Base-by-base conservation (phyloP, 108 stramenopile genomes). In the Hondaea fermentalgiana region DNA sequence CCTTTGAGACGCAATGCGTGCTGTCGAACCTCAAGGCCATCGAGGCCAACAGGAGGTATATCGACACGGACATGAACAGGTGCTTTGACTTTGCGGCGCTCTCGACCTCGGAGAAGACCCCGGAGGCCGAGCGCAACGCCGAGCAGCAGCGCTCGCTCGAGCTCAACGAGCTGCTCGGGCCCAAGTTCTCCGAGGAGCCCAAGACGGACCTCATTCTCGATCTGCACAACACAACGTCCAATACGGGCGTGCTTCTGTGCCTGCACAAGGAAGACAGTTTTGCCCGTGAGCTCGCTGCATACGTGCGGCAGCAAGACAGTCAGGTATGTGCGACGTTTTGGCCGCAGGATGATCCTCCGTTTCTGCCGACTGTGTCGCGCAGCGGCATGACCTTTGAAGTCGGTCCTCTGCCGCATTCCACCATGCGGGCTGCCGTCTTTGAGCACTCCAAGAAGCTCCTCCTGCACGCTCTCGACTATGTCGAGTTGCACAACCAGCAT, bases 361-460 rank as follows among this genome's bases (percentile, higher is more conserved):
- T 95, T 88, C 87, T 97, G n/a, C 92, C 93, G 14, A 92, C 93
- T 1, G 93, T 94, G 87, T 96, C 93, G 2, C 87, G 90, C 21
- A 93, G 95, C 88, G 95, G 93, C 16, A 93, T 97, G 60, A 94
- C 95, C 6, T 94, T 97, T 89, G 96, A 97, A 90, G 95, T 96
- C 28, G 96, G 96, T 23, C 94, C 95, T 28, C 91, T 95, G 25
- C 95, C 96, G 14, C 95, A 95, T 89, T 95, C 95, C 28, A 93
- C 96, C 5, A 57, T 97, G 44, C 90, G 96, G n/a, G 94, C 95
- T 76, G 96, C 95, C 92, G 94, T 92, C 21, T 95, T 96, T 3
- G 95, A 96, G 90, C 91, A 94, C 90, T 96, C 95, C 21, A 88
- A 96, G 72, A 43, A 47, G 47, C 95, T 94, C 1, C 59, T 96